Evolutionary conservation across 306 rosid genomes (phyloP).

Genomic region (Quercus variabilis): DNA sequence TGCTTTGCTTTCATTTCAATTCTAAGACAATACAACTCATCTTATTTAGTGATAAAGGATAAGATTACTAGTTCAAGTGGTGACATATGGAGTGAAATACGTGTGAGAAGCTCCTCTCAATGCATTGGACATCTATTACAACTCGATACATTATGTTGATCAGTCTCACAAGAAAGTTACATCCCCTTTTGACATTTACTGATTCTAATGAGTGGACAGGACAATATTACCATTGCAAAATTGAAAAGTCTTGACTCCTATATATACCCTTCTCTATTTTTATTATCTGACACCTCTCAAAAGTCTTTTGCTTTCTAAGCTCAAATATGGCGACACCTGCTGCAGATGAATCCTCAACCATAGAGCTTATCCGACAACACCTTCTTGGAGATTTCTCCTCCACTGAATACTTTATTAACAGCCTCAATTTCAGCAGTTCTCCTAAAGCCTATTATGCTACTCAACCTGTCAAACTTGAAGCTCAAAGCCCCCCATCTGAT

Average conservation of each 20-base stretch:
- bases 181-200: neutral
- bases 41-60: neutral
- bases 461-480: conserved; percentile 50
- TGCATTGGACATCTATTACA: neutral
- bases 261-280: neutral
- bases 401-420: conserved; percentile 14
- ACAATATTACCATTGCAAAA: neutral
- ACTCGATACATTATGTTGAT: neutral
- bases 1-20: neutral
- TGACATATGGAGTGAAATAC: neutral
- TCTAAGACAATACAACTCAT: neutral
- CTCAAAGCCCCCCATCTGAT: conserved; percentile 26
- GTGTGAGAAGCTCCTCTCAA: neutral
- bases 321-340: conserved; percentile 10
- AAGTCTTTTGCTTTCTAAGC: neutral
- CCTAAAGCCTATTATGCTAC: neutral
- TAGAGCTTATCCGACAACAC: conserved; percentile 35
- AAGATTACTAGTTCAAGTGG: neutral
- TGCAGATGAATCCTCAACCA: conserved; percentile 25
- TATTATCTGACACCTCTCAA: neutral
- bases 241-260: neutral
- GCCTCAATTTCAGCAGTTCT: neutral
- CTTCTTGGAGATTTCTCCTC: conserved; percentile 36
- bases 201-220: neutral
- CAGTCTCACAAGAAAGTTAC: neutral